Evolutionary conservation across 345 rosid genomes (phyloP).

Genomic region (Ceriops zippeliana): DNA sequence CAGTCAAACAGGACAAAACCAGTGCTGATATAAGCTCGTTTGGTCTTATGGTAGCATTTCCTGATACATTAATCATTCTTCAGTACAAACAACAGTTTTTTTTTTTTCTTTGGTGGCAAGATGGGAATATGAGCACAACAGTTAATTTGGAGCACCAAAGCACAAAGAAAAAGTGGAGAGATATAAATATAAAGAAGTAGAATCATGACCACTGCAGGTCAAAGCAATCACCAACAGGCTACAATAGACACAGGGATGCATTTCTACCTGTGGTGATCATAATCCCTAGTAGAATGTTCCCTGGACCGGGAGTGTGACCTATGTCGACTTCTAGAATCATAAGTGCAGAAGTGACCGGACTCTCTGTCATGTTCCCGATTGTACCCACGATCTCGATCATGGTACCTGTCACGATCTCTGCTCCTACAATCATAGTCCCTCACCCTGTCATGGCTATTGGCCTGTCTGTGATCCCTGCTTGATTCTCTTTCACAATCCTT

Average conservation of each 20-base stretch:
- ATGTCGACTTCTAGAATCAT: conserved; percentile 71
- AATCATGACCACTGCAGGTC: too few species aligned
- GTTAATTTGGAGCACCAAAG: too few species aligned
- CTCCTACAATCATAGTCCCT: conserved; percentile 81
- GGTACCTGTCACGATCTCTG: conserved; percentile 76
- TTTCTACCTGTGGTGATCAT: conserved; percentile 76
- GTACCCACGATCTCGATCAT: conserved; percentile 67
- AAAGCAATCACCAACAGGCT: not conserved
- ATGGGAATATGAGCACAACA: too few species aligned
- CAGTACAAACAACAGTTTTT: too few species aligned
- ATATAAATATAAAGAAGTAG: not conserved
- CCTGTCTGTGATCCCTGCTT: conserved; percentile 61
- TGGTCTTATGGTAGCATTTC: too few species aligned
- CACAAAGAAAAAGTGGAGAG: too few species aligned
- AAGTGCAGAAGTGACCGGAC: conserved; percentile 59
- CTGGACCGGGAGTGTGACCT: conserved; percentile 81
- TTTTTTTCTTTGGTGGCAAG: too few species aligned
- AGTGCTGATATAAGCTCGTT: too few species aligned
- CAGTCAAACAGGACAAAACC: too few species aligned
- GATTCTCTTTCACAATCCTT: conserved; percentile 51
- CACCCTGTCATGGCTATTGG: conserved; percentile 66
- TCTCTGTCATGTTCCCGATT: conserved; percentile 62
- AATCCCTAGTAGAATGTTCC: conserved; percentile 70
- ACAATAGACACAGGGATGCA: not conserved
- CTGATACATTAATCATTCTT: too few species aligned